Evolutionary conservation across 306 rosid species (phyloP).

Genomic region (Phaseolus lunatus): DNA sequence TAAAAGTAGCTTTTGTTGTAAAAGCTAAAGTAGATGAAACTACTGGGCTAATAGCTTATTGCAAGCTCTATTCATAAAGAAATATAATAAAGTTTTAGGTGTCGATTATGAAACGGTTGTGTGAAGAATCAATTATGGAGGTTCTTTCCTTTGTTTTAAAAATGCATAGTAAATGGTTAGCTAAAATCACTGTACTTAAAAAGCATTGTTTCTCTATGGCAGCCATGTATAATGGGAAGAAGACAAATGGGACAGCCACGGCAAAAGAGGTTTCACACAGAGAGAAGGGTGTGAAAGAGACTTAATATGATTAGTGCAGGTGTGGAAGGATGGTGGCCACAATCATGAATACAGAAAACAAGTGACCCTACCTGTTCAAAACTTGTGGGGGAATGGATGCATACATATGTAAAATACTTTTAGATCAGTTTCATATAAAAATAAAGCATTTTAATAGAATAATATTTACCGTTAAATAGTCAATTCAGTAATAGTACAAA

Average conservation of each 20-base stretch:
- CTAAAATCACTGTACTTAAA: slow-evolving; percentile 16
- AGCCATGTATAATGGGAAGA: slow-evolving; percentile 42
- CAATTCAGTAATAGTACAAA: no score
- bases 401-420: neutral
- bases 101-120: slow-evolving; percentile 47
- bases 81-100: slow-evolving; percentile 20
- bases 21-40: slow-evolving; percentile 38
- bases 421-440: no score
- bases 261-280: slow-evolving; percentile 41
- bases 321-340: slow-evolving; percentile 49
- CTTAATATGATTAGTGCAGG: slow-evolving; percentile 53
- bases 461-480: no score
- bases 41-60: slow-evolving; percentile 14
- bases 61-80: slow-evolving; percentile 32
- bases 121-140: slow-evolving; percentile 50
- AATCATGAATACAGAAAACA: slow-evolving; percentile 56
- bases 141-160: slow-evolving; percentile 14
- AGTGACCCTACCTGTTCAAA: slow-evolving; percentile 49
- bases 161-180: slow-evolving; percentile 26
- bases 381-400: slow-evolving; percentile 24
- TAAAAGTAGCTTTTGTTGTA: slow-evolving; percentile 34
- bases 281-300: slow-evolving; percentile 46
- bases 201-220: slow-evolving; percentile 25
- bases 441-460: no score
- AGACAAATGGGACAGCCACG: slow-evolving; percentile 47